Base-by-base conservation (phyloP, 306 rosid genomes). In the Bauhinia variegata region DNA sequence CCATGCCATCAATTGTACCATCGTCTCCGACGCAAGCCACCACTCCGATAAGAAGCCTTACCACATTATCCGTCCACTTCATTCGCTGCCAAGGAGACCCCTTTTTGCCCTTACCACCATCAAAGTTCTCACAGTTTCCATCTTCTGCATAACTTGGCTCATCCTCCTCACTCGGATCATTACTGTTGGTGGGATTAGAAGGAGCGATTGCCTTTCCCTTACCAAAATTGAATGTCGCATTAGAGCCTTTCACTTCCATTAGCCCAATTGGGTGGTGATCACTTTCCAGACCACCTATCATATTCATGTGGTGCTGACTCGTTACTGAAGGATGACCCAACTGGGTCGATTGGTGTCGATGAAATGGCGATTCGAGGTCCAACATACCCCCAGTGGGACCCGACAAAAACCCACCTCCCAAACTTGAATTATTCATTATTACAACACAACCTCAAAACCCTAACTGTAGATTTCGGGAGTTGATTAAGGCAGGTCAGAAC, bases 11-110 rank as follows among this genome's bases (percentile, higher is more conserved):
- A 72, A 77, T 53, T 0, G 83, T 51, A 32, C 96, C 96, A 73
- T 92, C 98, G 18, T 89, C 96, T 16, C 93, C 98, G 51, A 93
- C 96, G 67, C 89, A 86, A 71, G 89, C 82, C 66, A 93, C 98
- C 71, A 88, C 88, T 0, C 78, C 79, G 19, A 93, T 84, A 56
- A 93, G 96, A 78, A 93, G 98, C 91, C 83, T 85, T 50, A 93
- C 96, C 70, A 86, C 81, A 34, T 80, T 75, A 69, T 93, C 98
- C 0, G 91, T 87, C 98, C 98, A 93, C 83, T 93, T 93, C 98
- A 93, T 89, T 49, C 98, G 72, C 74, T 89, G 96, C 98, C 98
- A 93, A 8, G 85, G 87, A 49, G 88, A 84, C 14, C 96, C 92
- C 79, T 75, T 89, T 50, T 79, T 83, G 31, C 86, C 66, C 76